Conservation (phyloP, 768 basidiomycete species). For the Lactifluus piperatus region DNA sequence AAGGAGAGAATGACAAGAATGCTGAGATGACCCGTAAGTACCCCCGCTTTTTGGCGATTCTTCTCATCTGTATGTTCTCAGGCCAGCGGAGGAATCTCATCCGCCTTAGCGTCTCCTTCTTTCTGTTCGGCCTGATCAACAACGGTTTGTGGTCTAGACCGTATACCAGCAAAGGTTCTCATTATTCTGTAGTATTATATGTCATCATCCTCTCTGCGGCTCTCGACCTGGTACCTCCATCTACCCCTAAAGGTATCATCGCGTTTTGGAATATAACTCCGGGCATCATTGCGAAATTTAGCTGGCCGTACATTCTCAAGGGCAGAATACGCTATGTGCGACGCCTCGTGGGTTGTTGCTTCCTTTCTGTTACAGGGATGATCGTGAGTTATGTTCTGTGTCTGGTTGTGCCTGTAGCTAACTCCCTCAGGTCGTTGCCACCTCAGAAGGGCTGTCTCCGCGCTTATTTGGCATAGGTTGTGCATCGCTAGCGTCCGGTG, state of each 20-base stretch:
- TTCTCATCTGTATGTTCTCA: background rate
- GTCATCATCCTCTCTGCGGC: slow-evolving; percentile 97
- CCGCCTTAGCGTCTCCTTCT: slow-evolving; percentile 58
- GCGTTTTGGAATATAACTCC: slow-evolving; percentile 94
- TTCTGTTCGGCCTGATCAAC: slow-evolving; percentile 87
- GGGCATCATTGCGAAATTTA: slow-evolving; percentile 75
- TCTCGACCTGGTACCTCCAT: slow-evolving; percentile 83
- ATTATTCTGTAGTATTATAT: slow-evolving; percentile 58
- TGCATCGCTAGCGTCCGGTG: slow-evolving; percentile 11
- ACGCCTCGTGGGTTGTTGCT: slow-evolving; percentile 67
- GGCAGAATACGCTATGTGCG: slow-evolving; percentile 76
- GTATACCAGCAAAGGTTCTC: background rate
- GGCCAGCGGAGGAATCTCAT: slow-evolving; percentile 23
- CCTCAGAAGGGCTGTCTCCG: slow-evolving; percentile 9
- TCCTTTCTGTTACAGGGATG: slow-evolving; percentile 77
- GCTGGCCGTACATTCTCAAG: slow-evolving; percentile 86
- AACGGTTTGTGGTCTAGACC: slow-evolving; percentile 47
- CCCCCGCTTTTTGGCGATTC: background rate
- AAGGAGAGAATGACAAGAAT: background rate
- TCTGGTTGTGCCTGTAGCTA: too few relatives aligned
- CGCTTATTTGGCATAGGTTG: slow-evolving; percentile 20
- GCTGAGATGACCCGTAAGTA: slow-evolving; percentile 1
- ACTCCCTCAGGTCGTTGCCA: slow-evolving; percentile 17
- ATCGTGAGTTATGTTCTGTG: slow-evolving; percentile 44
- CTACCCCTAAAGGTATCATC: slow-evolving; percentile 91